Conservation (phyloP, 306 rosid species). For the Pyrus bretschneideri region DNA sequence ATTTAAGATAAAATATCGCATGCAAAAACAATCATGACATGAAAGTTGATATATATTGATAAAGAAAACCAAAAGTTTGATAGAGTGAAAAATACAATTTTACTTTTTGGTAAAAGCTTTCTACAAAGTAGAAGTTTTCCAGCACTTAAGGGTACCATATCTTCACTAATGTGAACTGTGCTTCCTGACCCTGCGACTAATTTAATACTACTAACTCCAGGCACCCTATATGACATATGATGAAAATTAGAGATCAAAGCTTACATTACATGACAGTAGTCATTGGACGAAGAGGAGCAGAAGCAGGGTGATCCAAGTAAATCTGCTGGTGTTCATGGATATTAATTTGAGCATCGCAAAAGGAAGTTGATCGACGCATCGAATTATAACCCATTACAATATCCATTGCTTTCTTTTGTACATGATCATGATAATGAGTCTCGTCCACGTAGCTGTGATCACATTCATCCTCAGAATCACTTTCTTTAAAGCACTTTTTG, state of each 20-base stretch:
- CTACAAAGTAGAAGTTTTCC: neutral
- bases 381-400: neutral
- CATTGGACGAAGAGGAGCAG: slow-evolving; percentile 33
- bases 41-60: too few species aligned
- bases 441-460: neutral
- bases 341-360: slow-evolving; percentile 2
- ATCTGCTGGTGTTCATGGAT: neutral
- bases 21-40: too few species aligned
- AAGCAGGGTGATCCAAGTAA: slow-evolving; percentile 25
- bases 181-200: neutral
- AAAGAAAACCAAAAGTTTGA: too few species aligned
- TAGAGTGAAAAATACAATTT: too few species aligned
- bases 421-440: neutral
- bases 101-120: too few species aligned
- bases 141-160: neutral
- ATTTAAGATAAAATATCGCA: too few species aligned
- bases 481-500: neutral
- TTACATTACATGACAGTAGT: slow-evolving; percentile 14
- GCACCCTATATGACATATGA: neutral
- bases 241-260: too few species aligned
- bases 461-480: neutral
- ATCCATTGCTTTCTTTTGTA: neutral
- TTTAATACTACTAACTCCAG: neutral
- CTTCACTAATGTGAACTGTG: neutral
- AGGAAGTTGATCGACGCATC: slow-evolving; percentile 1